A percentile compares a stretch with the other conserved stretches of the same genome.
Conservation (phyloP, 441 rosid species). For the Erysimum pusillum region DNA sequence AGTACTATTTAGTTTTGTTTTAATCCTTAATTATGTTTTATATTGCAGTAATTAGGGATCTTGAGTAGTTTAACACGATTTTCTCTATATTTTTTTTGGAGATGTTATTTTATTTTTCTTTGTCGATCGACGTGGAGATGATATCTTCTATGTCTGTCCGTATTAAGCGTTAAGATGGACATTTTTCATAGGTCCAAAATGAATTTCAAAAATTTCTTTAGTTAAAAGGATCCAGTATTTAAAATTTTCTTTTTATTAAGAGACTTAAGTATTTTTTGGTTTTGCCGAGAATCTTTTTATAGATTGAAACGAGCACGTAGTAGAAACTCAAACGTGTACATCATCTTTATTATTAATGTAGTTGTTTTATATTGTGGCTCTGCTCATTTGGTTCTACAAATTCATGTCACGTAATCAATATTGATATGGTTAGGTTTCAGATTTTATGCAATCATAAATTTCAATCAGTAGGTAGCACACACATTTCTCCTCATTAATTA, state of each 20-base stretch:
- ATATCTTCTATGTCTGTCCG: constrained; percentile 7
- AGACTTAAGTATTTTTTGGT: too few species aligned
- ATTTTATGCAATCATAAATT: constrained; percentile 24
- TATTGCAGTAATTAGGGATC: constrained; percentile 34
- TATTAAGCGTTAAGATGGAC: too few species aligned
- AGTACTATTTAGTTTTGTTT: constrained; percentile 32
- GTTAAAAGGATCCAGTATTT: too few species aligned
- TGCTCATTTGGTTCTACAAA: constrained; percentile 5
- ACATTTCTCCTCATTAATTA: neutral
- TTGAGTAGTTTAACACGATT: constrained; percentile 11
- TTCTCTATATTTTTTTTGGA: neutral
- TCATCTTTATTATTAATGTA: constrained; percentile 24
- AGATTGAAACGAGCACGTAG: neutral
- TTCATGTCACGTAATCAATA: neutral
- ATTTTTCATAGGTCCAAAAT: too few species aligned
- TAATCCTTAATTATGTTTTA: constrained; percentile 16
- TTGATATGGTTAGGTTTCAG: constrained; percentile 30
- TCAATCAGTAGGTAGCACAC: constrained; percentile 13
- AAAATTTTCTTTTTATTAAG: too few species aligned
- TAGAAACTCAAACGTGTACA: constrained; percentile 30
- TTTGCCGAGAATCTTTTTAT: too few species aligned
- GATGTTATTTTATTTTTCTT: neutral
- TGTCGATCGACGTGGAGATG: constrained; percentile 17
- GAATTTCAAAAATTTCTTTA: too few species aligned
- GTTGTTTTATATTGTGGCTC: constrained; percentile 9